Evolutionary conservation across 345 rosid genomes (phyloP), one percentile per base, ranked within the genome.

Genomic region (Mercurialis annua): DNA sequence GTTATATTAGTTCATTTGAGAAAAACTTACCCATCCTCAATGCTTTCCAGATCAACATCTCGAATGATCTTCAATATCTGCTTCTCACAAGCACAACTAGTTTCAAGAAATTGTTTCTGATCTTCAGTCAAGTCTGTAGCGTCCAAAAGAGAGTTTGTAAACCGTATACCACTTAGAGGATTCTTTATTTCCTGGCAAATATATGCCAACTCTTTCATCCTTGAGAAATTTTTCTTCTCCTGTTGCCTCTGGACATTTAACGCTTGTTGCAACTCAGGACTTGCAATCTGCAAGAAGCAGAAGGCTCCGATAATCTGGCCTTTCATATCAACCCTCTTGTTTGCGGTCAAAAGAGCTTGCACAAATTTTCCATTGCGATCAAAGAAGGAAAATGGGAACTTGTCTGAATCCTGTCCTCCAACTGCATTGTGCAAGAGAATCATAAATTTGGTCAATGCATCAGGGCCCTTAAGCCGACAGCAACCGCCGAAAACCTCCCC

Each of bases 221-320:
- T 87, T 14, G 88, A 68, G 75, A 87, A 75, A 67, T 82, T 68
- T 38, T 76, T 81, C 48, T 80, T 85, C 56, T 89, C 94, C 72
- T 88, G 92, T 63, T 81, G 85, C 83, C 86, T 79, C 79, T 90
- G 94, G 71, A 84, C 73, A 50, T 78, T 84, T 75, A 95, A 80
- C 61, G 94, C 86, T 69, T 90, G 90, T 73, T 90, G 98, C 84
- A 95, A 73, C 80, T 95, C 99, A 0, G 84, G 87, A 81, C 96
- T 95, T 21, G 96, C 90, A 74, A 90, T 87, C 82, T 92, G 99
- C 88, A 95, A 72, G 83, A 92, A 92, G 82, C 98, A 92, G 77
- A 95, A 92, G 69, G 94, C 99, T 53, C 98, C 98, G 38, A 88
- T 79, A 59, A 84, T 81, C 76, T 88, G 72, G 31, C 94, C 97